Evolutionary conservation across 73 alveolate genomes (phyloP), one percentile per base, ranked within the genome.

Genomic region (Paramecium octaurelia): DNA sequence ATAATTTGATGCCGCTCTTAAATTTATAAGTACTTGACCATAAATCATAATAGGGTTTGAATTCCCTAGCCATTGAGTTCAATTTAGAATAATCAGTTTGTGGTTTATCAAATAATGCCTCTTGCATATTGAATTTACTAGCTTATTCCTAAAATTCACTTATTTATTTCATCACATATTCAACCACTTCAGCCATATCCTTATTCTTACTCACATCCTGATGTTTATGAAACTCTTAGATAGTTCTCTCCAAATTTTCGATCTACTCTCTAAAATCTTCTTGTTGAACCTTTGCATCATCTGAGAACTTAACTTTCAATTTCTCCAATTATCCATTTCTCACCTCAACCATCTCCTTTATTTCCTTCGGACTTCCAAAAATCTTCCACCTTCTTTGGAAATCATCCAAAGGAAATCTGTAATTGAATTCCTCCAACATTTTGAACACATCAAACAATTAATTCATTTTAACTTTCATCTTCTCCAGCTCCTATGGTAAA

Each of bases 351-450:
- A 96, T 86, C 71, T 96, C 98, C 69, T 93, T 92, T 43, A 97
- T 97, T 85, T 96, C 97, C 60, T 97, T 96, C 29, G 99, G 99
- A 7, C 98, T 97, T 46, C 99, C 99, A 96, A 95, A 97, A 77
- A 98, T 93, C 77, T 95, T 96, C 99, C 99, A 98, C 93, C 98
- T 98, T 84, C 96, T 96, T 77, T 98, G 97, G 50, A 97, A 88
- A 93, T 98, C 99, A 77, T 95, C 96, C 50, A 91, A 86, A 50
- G 99, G 95, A 93, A 98, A 98, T 92, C 98, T 98, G 59, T 94
- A 98, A 92, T 97, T 96, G 94, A 97, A 98, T 85, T 97, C 99
- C 80, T 98, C 99, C 60, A 98, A 96, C 60, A 98, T 95, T 42
- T 95, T 94, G 93, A 97, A 98, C 23, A 97, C 96, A 46, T 93